A percentile compares a stretch with the other conserved stretches of the same genome.
phyloP scores from a whole-genome alignment of 805 yeast genomes.

The Hanseniaspora vineae region DNA sequence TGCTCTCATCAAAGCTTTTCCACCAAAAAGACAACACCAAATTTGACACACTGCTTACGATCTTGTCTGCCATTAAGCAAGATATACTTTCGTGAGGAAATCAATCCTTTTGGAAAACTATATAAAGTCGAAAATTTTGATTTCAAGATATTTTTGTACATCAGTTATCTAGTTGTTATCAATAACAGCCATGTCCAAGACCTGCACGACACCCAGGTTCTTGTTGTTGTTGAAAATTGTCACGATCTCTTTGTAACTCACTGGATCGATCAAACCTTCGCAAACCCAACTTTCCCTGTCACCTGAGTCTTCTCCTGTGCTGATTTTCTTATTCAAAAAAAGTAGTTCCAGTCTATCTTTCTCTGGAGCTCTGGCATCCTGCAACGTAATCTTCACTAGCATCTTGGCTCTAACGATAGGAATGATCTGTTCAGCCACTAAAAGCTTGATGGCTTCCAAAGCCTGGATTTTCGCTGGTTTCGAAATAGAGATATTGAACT shows the following conservation, averaged over 20 bases:
- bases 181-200: conserved; percentile 80
- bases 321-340: conserved; percentile 29
- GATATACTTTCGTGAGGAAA: not conserved
- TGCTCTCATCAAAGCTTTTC: conserved; percentile 17
- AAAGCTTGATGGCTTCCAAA: conserved; percentile 71
- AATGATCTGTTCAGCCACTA: conserved; percentile 67
- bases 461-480: conserved; percentile 82
- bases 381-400: conserved; percentile 61
- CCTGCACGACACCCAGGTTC: conserved; percentile 58
- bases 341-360: conserved; percentile 30
- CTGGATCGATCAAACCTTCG: conserved; percentile 73
- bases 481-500: conserved; percentile 62
- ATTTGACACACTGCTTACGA: conserved; percentile 8
- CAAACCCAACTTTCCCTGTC: conserved; percentile 37
- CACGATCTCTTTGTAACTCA: conserved; percentile 58
- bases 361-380: conserved; percentile 30
- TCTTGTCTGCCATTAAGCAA: conserved; percentile 9
- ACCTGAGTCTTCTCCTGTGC: no score
- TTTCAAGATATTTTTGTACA: no score
- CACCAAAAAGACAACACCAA: conserved; percentile 2
- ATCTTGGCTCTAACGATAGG: conserved; percentile 92
- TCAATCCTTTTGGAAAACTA: no score
- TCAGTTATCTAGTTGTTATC: no score
- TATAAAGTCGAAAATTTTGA: not conserved
- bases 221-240: conserved; percentile 40